These are phyloP conservation scores for Microbotryomycetes sp. DNA, from an alignment of 1,284 basidiomycete species.

Conservation along the genomic window DNA sequence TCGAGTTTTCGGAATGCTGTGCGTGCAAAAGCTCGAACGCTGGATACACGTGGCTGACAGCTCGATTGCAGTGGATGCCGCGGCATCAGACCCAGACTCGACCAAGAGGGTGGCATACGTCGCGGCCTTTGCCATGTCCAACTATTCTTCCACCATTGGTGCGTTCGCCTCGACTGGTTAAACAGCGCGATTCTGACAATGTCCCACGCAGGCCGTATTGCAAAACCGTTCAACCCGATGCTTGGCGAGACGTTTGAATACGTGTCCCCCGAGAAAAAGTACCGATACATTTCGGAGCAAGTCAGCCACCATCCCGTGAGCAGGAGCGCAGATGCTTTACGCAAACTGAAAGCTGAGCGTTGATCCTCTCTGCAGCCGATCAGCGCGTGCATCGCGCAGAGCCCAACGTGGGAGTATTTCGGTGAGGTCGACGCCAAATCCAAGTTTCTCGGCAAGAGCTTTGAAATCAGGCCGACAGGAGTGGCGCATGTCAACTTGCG, in stretches of 20 bases:
- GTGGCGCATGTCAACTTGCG: slow-evolving; percentile 82
- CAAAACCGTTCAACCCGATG: slow-evolving; percentile 94
- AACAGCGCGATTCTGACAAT: background rate
- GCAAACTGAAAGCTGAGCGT: slow-evolving; percentile 20
- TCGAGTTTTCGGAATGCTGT: slow-evolving; percentile 89
- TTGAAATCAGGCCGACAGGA: slow-evolving; percentile 93
- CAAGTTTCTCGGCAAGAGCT: slow-evolving; percentile 82
- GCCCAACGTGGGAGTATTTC: slow-evolving; percentile 81
- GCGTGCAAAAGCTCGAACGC: too few species aligned
- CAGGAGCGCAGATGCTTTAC: background rate
- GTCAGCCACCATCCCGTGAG: slow-evolving; percentile 79
- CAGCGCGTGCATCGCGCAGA: slow-evolving; percentile 92
- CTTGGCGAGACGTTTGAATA: slow-evolving; percentile 93
- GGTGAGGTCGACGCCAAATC: slow-evolving; percentile 81
- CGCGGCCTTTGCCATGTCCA: slow-evolving; percentile 95
- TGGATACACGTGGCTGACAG: too few species aligned
- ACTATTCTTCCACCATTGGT: slow-evolving; percentile 86
- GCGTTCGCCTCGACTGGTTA: slow-evolving; percentile 36
- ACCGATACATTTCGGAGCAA: slow-evolving; percentile 89
- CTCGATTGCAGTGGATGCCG: slow-evolving; percentile 62
- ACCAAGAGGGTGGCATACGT: slow-evolving; percentile 83
- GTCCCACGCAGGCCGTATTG: slow-evolving; percentile 60
- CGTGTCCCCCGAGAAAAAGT: slow-evolving; percentile 75
- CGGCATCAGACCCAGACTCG: slow-evolving; percentile 67
- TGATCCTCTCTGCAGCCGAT: slow-evolving; percentile 52